phyloP scores from a whole-genome alignment of 805 yeast genomes.

The Torulaspora microellipsoides region DNA sequence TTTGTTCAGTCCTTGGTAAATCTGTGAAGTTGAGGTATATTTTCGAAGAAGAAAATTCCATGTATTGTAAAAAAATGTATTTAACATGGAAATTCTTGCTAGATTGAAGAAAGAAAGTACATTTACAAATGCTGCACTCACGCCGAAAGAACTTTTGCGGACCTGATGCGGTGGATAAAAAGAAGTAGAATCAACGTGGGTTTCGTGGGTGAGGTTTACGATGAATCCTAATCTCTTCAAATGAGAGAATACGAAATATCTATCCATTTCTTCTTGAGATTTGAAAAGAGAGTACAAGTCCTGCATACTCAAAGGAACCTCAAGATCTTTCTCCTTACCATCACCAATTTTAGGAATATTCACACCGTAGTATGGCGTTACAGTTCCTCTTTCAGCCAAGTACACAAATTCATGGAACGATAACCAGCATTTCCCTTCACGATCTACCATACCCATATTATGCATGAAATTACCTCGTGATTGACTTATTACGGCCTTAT shows the following conservation, averaged over 20 bases:
- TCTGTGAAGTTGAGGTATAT: slow-evolving; percentile 27
- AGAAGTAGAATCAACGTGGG: slow-evolving; percentile 5
- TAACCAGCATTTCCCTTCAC: slow-evolving; percentile 47
- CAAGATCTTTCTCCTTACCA: slow-evolving; percentile 22
- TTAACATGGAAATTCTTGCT: slow-evolving; percentile 10
- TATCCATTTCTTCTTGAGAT: slow-evolving; percentile 43
- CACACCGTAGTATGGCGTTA: slow-evolving; percentile 38
- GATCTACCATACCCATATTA: slow-evolving; percentile 62
- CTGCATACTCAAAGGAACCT: slow-evolving; percentile 52
- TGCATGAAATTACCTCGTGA: slow-evolving; percentile 71
- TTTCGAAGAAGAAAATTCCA: slow-evolving; percentile 19
- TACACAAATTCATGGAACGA: slow-evolving; percentile 68
- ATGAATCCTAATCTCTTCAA: slow-evolving; percentile 76
- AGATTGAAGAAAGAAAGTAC: slow-evolving; percentile 3
- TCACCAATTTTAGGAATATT: neutral
- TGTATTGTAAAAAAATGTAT: slow-evolving; percentile 19
- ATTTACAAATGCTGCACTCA: neutral
- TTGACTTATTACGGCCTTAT: slow-evolving; percentile 38
- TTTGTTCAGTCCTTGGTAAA: slow-evolving; percentile 30
- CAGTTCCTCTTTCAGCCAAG: slow-evolving; percentile 74
- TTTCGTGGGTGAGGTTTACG: slow-evolving; percentile 37
- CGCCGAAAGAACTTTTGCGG: neutral
- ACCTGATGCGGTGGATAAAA: slow-evolving; percentile 12
- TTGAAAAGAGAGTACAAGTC: slow-evolving; percentile 53
- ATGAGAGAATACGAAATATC: slow-evolving; percentile 64